Evolutionary conservation across 1,139 yeast genomes (phyloP).

Genomic region (Saccharomyces hybrid): DNA sequence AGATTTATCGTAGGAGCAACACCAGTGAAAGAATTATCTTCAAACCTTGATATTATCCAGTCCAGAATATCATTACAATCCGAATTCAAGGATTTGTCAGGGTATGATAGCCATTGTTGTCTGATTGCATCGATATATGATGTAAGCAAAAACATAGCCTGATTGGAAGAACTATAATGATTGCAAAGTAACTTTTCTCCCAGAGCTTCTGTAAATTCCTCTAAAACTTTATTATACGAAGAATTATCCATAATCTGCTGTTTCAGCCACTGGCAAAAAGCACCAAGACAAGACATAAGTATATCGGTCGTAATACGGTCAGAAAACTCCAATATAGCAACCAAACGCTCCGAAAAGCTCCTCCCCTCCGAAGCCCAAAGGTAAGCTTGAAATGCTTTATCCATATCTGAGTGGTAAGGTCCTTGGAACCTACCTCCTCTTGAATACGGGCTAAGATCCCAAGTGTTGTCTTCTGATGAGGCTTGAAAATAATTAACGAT

Average conservation of each 20-base stretch:
- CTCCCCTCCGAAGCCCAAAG: not conserved
- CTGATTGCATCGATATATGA: constrained; percentile 13
- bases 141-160: constrained; percentile 14
- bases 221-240: constrained; percentile 5
- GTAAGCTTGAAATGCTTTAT: not conserved
- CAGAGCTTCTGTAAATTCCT: constrained; percentile 18
- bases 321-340: not conserved
- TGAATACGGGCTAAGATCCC: not conserved
- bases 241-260: not conserved
- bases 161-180: constrained; percentile 19
- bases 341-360: not conserved
- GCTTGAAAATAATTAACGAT: not conserved
- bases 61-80: constrained; percentile 27
- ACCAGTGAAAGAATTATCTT: constrained; percentile 21
- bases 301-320: constrained; percentile 1
- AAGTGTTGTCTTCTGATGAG: not conserved
- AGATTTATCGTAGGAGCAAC: constrained; percentile 9
- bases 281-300: constrained; percentile 2
- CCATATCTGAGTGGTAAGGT: not conserved
- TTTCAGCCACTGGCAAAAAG: constrained; percentile 5
- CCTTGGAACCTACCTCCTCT: not conserved
- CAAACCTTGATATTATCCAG: constrained; percentile 24
- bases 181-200: constrained; percentile 20
- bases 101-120: constrained; percentile 15
- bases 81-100: constrained; percentile 9